phyloP scores from a whole-genome alignment of 192 early-diverging fungal genomes.

The Chytriomyces confervae region DNA sequence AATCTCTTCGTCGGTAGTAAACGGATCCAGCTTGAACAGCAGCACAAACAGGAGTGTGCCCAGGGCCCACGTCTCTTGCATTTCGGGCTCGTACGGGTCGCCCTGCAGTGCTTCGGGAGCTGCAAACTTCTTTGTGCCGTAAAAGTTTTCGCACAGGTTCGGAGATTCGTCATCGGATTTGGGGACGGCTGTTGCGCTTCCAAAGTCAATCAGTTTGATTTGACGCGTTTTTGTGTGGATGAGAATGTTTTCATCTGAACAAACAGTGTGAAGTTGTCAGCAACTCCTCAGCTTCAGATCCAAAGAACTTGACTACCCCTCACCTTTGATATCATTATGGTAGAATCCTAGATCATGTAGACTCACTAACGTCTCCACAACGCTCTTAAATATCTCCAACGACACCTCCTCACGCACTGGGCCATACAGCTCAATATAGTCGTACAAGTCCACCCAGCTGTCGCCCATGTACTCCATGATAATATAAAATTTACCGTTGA shows the following conservation, averaged over 20 bases:
- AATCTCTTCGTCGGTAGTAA: slow-evolving; percentile 57
- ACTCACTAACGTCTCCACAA: slow-evolving; percentile 46
- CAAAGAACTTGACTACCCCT: slow-evolving; percentile 12
- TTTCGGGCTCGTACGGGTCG: slow-evolving; percentile 47
- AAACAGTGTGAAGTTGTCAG: neutral
- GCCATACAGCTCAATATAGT: slow-evolving; percentile 58
- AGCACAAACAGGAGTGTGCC: slow-evolving; percentile 62
- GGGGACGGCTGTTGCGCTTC: slow-evolving; percentile 49
- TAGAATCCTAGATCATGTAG: slow-evolving; percentile 49
- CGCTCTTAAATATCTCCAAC: slow-evolving; percentile 49
- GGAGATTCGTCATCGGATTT: slow-evolving; percentile 5
- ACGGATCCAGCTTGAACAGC: slow-evolving; percentile 64
- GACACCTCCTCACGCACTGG: slow-evolving; percentile 48
- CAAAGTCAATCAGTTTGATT: slow-evolving; percentile 66
- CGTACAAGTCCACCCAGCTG: slow-evolving; percentile 63
- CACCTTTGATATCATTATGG: slow-evolving; percentile 69
- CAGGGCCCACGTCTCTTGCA: slow-evolving; percentile 64
- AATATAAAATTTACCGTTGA: slow-evolving; percentile 49
- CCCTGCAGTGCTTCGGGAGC: slow-evolving; percentile 57
- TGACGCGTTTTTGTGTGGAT: slow-evolving; percentile 54
- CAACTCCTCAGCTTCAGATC: slow-evolving; percentile 13
- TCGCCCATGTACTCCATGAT: slow-evolving; percentile 65
- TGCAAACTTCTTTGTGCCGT: slow-evolving; percentile 65
- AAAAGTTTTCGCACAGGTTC: slow-evolving; percentile 49
- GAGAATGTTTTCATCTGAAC: slow-evolving; percentile 64